Evolutionary conservation across 352 stramenopile genomes (phyloP), one percentile per base, ranked within the genome.

Genomic region (Pythium pyrilobum): DNA sequence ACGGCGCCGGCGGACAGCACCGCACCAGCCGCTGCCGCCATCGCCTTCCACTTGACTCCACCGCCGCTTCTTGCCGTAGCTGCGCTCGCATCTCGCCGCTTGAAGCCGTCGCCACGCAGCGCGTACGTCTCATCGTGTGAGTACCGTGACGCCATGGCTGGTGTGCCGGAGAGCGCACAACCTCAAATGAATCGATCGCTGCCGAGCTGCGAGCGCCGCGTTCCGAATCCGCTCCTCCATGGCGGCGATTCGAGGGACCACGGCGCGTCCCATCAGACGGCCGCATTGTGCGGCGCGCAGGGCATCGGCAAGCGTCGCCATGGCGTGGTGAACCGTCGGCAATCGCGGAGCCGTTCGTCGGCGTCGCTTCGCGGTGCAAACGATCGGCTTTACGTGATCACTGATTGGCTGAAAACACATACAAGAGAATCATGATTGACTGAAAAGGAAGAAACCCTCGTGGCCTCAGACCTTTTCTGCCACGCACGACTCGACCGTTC

Each of bases 81-180:
- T 15, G 45, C 31, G 20, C 21, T 25, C 3, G 32, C 2, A 9
- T 1, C 21, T 42, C 15, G 45, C 20, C 44, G 44, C 44, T 16
- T 21, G 11, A 27, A 10, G 8, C 10, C 23, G 10, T 34, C 43
- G 6, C 24, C 44, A 15, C 40, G 33, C 31, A 64, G 41, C 27
- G 36, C 41, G 28, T 40, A 36, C 15, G 48, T 57, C 48, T 64
- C 44, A 20, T 50, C 56, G 27, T 53, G 38, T 0, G 50, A 11
- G 23, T 55, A 56, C 7, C 43, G 27, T 8, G 38, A 39, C 41
- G 45, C 44, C 45, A 55, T 56, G 27, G n/a, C n/a, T n/a, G n/a
- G n/a, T n/a, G n/a, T n/a, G n/a, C n/a, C n/a, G n/a, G 18, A 40
- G 34, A 40, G 10, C 34, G 5, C 34, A 8, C 12, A 8, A 20